These are phyloP conservation scores for Termitomyces sp. DNA, from an alignment of 768 basidiomycete species.

Conservation along the genomic window DNA sequence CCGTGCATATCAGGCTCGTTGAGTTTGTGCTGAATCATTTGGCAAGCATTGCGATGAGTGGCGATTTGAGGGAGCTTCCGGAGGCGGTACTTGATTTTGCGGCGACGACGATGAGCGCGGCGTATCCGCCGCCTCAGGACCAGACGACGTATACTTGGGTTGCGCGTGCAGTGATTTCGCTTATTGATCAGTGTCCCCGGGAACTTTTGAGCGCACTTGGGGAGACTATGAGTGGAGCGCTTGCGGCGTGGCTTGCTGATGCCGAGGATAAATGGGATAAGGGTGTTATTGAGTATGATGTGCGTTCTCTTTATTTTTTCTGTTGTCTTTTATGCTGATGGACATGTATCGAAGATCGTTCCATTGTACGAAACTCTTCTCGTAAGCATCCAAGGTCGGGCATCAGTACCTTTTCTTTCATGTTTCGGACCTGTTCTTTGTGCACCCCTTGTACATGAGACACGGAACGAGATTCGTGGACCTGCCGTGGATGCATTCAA, in stretches of 20 bases:
- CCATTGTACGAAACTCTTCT: conserved; percentile 63
- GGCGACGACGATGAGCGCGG: conserved; percentile 55
- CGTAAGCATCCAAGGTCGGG: conserved; percentile 47
- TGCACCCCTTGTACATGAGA: conserved; percentile 50
- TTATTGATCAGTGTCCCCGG: conserved; percentile 55
- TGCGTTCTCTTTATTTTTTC: conserved; percentile 29
- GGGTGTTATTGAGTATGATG: conserved; percentile 60
- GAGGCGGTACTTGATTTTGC: conserved; percentile 54
- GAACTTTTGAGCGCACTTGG: conserved; percentile 11
- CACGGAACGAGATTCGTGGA: conserved; percentile 45
- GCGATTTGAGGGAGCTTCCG: conserved; percentile 53
- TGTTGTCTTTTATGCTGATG: conserved; percentile 1
- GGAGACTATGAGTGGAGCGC: conserved; percentile 41
- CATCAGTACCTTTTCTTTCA: conserved; percentile 39
- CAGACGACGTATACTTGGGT: conserved; percentile 62
- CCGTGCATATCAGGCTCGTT: conserved; percentile 44
- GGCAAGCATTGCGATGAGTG: conserved; percentile 31
- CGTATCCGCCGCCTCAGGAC: conserved; percentile 66
- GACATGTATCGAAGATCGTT: conserved; percentile 43
- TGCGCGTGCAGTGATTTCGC: conserved; percentile 49
- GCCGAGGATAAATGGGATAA: conserved; percentile 46
- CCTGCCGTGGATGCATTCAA: conserved; percentile 50
- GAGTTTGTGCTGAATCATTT: conserved; percentile 61
- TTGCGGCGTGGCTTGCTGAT: conserved; percentile 68
- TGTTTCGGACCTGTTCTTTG: conserved; percentile 49